Base-by-base conservation (phyloP, 2,329 filamentous ascomycete genomes). In the Trichoderma gracile region DNA sequence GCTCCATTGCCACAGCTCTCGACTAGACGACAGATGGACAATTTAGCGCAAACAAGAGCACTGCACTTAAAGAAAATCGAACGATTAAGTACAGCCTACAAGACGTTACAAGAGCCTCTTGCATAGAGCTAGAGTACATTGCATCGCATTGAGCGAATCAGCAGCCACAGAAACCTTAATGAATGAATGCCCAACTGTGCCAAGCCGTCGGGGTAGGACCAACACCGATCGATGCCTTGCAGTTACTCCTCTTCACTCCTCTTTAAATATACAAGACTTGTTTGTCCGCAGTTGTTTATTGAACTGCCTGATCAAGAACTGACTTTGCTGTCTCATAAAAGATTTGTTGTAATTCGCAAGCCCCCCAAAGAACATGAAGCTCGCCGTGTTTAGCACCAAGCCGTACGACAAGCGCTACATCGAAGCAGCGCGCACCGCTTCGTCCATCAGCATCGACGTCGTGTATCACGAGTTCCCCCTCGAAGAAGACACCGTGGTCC, bases 301-400 rank as follows among this genome's bases (percentile, higher is more conserved):
- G 25, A 27, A 27, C 25, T 27, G 4, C 25, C 7, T 3, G 25
- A 27, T 27, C 5, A 5, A 27, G 7, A 3, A 4, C 7, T 5
- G 25, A 27, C 7, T 27, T 27, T 27, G 25, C 25, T n/a, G 25
- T 27, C 25, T 27, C 25, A 27, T 27, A 6, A 27, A 27, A 30
- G 9, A 33, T 33, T 12, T 1, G 8, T 10, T 9, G 9, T 38
- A 9, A 14, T 1, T 38, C 12, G 4, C 3, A 38, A 14, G 33
- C 1, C 4, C 33, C 33, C 14, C 33, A 5, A 9, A 14, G 12
- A 38, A 60, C 23, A 84, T 86, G 82, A 85, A 84, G 73, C 77
- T 89, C 71, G 82, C 84, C 68, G 80, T 89, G 66, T 90, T 89
- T 76, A 88, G 84, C 76, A 78, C 85, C 63, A 88, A 89, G 74